phyloP scores from a whole-genome alignment of 2,329 filamentous ascomycete species.

The Calonectria multiphialidica region DNA sequence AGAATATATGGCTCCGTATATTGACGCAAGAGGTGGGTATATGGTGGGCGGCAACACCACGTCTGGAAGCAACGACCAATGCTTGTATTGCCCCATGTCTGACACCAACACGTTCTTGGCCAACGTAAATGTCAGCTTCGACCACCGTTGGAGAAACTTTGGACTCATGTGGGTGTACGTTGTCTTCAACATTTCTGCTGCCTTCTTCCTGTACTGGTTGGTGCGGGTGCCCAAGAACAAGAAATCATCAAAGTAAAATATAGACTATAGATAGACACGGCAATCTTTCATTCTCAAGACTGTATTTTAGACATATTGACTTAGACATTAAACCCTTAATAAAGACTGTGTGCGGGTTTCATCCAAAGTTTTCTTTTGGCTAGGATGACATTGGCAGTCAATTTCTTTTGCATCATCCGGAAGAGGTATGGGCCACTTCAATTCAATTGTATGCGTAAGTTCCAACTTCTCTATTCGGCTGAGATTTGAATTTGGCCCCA shows the following conservation, averaged over 20 bases:
- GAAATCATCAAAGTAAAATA: neutral
- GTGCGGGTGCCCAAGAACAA: slow-evolving; percentile 50
- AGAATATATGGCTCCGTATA: slow-evolving; percentile 64
- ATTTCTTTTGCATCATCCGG: neutral
- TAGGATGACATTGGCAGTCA: neutral
- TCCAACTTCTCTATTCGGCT: too few species aligned
- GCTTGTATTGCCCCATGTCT: slow-evolving; percentile 55
- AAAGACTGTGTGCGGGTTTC: neutral
- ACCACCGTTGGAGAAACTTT: slow-evolving; percentile 67
- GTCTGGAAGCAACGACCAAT: slow-evolving; percentile 47
- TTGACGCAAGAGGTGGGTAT: slow-evolving; percentile 58
- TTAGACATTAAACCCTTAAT: neutral
- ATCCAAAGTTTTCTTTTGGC: neutral
- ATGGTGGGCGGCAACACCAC: slow-evolving; percentile 43
- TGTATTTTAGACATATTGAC: neutral
- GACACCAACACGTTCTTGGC: slow-evolving; percentile 55
- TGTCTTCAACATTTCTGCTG: slow-evolving; percentile 62
- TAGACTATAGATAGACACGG: neutral
- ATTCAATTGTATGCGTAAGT: too few species aligned
- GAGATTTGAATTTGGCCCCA: too few species aligned
- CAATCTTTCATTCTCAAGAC: neutral
- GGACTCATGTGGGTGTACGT: slow-evolving; percentile 67
- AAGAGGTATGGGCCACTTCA: too few species aligned
- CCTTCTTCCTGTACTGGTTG: slow-evolving; percentile 63
- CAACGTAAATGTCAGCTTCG: slow-evolving; percentile 57